Base-by-base conservation (phyloP, 768 basidiomycete genomes). In the Suillus sp. region DNA sequence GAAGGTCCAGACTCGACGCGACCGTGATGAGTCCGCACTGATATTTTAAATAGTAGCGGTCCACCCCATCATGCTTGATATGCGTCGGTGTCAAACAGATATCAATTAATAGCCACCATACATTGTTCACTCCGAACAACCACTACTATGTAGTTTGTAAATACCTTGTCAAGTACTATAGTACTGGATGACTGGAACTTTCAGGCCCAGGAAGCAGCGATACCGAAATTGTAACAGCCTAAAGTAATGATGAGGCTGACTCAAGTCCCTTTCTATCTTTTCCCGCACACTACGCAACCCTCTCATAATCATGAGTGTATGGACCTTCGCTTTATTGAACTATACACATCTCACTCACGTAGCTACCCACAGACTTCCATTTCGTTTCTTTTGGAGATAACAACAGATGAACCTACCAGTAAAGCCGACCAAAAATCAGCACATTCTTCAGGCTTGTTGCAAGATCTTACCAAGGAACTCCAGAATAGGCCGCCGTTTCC, bases 401-500 rank as follows among this genome's bases (percentile, higher is more conserved):
- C 20, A 37, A 55, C n/a, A 55, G 35, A 55, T 35, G 3, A 35
- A 35, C 34, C 14, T 8, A 8, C 7, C 8, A 14, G 32, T 18
- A 9, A 30, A 18, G 18, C 14, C 2, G 4, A 18, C 34, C 32
- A 54, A 35, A 20, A 14, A 54, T 22, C 53, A 35, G n/a, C 53
- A 14, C 5, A 8, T 54, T 35, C 34, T 35, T 35, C 32, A 35
- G 34, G 13, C n/a, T 34, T n/a, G 34, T 34, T 54, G 34, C 32
- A 54, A 54, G 53, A 55, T 55, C 34, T 55, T 22, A 35, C 34
- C 34, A 34, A 35, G 14, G 34, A 55, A 22, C 53, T 55, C 7
- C 53, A 55, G n/a, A 13, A 8, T 3, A 55, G 34, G 1, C 22
- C n/a, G 11, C 7, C 11, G 5, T 22, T 13, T 16, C 34, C 53